These are phyloP conservation scores for Pythium sukuiense DNA, from an alignment of 352 stramenopile species.

Conservation along the genomic window DNA sequence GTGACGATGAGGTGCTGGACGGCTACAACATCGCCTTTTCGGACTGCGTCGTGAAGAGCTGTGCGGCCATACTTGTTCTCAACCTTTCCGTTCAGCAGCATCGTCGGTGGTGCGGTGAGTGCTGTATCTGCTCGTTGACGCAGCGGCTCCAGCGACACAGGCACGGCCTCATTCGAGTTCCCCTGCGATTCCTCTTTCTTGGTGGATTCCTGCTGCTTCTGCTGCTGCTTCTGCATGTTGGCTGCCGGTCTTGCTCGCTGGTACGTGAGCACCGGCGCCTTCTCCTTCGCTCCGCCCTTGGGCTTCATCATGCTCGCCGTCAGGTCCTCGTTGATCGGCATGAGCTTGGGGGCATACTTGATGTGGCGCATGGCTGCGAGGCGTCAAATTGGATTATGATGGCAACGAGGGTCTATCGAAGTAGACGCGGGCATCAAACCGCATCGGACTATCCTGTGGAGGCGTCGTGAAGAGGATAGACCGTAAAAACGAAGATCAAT, in stretches of 20 bases:
- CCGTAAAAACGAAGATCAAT: not conserved
- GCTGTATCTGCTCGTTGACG: slow-evolving; percentile 23
- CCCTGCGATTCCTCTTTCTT: slow-evolving; percentile 7
- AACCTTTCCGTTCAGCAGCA: not conserved
- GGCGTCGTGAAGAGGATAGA: not conserved
- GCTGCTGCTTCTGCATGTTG: not conserved
- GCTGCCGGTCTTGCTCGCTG: slow-evolving; percentile 17
- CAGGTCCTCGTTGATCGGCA: slow-evolving; percentile 51
- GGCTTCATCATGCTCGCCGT: slow-evolving; percentile 43
- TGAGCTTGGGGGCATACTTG: slow-evolving; percentile 57
- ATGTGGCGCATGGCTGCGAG: slow-evolving; percentile 32
- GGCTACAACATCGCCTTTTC: slow-evolving; percentile 43
- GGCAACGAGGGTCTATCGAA: not conserved
- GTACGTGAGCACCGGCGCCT: slow-evolving; percentile 14
- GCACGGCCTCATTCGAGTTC: slow-evolving; percentile 17
- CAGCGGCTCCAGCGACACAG: slow-evolving; percentile 23
- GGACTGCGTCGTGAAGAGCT: slow-evolving; percentile 48
- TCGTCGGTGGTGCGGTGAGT: slow-evolving; percentile 6
- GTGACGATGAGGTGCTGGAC: slow-evolving; percentile 35
- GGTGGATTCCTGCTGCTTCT: not conserved
- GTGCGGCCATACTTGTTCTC: slow-evolving; percentile 53
- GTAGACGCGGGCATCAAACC: not conserved
- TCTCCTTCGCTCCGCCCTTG: slow-evolving; percentile 9
- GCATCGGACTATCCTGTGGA: not conserved
- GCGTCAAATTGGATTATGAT: not conserved